Evolutionary conservation across 1,139 yeast species (phyloP), one percentile per base, ranked within the genome.

Genomic region (Pichia sp.): DNA sequence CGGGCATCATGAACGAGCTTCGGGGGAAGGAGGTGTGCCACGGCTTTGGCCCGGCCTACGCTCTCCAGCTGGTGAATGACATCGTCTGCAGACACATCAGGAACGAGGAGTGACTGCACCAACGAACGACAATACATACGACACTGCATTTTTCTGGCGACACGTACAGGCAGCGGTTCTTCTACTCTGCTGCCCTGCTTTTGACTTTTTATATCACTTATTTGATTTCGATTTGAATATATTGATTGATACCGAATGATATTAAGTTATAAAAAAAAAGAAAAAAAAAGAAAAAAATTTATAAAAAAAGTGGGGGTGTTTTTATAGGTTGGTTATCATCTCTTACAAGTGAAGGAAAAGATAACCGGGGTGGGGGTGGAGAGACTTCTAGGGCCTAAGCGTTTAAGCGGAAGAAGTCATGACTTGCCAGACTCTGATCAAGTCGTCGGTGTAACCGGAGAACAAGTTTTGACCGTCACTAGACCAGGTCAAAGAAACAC

Each of bases 391-490:
- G 6, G 41, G 6, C 7, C 16, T 13, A 36, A 36, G 7, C n/a
- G 46, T 32, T 54, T 54, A 54, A 54, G 57, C 54, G 15, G 76
- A 75, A 73, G 95, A 84, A 81, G 96, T 90, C 97, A 92, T 92
- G 72, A 93, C 97, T 86, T 93, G 98, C 98, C 98, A 93, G 80
- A 92, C 99, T 84, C 99, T 93, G 85, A 93, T 92, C 75, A 87
- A 84, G 84, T 90, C 90, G 81, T 93, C 99, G 74, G 98, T 92
- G 97, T 93, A 93, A 85, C 99, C 99, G 71, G 98, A 97, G 76
- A 90, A 93, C 80, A 93, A 86, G 87, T 89, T 90, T 85, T 92
- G 98, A 78, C 99, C 99, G 73, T 93, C 99, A 78, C 97, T 95
- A 72, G 98, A 92, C 99, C 99, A 93, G 76, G 97, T 90, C 76